Evolutionary conservation across 2,329 filamentous ascomycete species (phyloP).

Genomic region (Colletotrichum neosansevieriae): DNA sequence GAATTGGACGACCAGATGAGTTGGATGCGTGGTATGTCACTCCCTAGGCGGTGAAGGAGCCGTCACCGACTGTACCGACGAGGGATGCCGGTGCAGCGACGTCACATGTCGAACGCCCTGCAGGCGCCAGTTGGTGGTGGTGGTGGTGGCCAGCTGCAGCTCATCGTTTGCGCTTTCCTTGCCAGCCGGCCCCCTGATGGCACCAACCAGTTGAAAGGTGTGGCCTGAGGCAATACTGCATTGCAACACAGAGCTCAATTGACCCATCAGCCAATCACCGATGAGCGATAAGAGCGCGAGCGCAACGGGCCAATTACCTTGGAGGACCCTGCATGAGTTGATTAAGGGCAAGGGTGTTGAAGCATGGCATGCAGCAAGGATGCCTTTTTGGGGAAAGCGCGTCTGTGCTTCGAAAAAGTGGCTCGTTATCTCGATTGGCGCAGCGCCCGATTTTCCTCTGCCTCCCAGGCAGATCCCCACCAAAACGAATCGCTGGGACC

Average conservation of each 20-base stretch:
- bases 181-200: not conserved
- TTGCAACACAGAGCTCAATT: not conserved
- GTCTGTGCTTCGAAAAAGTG: constrained; percentile 32
- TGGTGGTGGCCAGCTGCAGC: not conserved
- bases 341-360: constrained; percentile 29
- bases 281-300: constrained; percentile 16
- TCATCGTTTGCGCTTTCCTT: too few species aligned
- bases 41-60: constrained; percentile 32
- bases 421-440: constrained; percentile 33
- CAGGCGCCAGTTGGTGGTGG: constrained; percentile 12
- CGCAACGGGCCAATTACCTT: constrained; percentile 8
- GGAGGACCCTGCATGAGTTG: constrained; percentile 35
- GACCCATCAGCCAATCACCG: constrained; percentile 14
- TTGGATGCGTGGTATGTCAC: constrained; percentile 31
- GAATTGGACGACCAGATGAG: not conserved
- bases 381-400: constrained; percentile 17
- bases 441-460: constrained; percentile 14
- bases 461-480: constrained; percentile 3
- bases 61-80: constrained; percentile 33
- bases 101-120: constrained; percentile 34
- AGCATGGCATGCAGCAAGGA: constrained; percentile 33
- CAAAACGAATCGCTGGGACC: constrained; percentile 4
- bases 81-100: constrained; percentile 33
- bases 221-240: constrained; percentile 30
- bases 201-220: not conserved